Conservation (phyloP, 257 asterid species). For the Primulina eburnea region DNA sequence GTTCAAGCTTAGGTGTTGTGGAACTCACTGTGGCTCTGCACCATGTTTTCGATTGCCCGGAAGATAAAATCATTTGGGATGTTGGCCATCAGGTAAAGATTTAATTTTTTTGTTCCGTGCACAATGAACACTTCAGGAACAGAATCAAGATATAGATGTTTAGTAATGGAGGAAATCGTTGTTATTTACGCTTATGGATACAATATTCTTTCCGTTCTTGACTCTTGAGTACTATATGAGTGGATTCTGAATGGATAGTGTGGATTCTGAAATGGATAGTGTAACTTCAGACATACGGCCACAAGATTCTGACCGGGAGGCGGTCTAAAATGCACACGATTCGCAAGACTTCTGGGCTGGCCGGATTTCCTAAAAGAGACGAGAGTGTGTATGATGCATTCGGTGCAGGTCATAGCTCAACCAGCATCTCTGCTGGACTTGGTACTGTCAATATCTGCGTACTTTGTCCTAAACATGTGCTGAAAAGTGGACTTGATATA, state of each 20-base stretch:
- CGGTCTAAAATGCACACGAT: conserved; percentile 70
- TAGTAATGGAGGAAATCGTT: not conserved
- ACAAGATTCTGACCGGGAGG: conserved; percentile 75
- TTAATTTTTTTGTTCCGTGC: not conserved
- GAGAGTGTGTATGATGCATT: conserved; percentile 77
- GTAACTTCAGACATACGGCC: conserved; percentile 61
- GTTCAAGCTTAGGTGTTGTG: conserved; percentile 76
- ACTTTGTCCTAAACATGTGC: not conserved
- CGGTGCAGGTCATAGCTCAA: conserved; percentile 86
- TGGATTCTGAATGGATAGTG: conserved; percentile 12
- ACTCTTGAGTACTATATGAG: not conserved
- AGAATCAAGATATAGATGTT: not conserved
- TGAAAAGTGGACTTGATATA: not conserved
- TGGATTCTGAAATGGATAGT: not conserved
- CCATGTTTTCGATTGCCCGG: conserved; percentile 72
- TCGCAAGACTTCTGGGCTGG: conserved; percentile 62
- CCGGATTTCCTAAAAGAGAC: conserved; percentile 72
- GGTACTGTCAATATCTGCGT: conserved; percentile 34
- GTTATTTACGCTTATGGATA: not conserved
- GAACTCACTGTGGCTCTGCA: conserved; percentile 79
- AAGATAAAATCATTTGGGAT: conserved; percentile 83
- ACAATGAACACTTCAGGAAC: not conserved
- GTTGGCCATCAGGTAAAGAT: conserved; percentile 75
- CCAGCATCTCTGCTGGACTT: conserved; percentile 84
- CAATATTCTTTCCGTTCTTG: not conserved